These are phyloP conservation scores for Imleria badia DNA, from an alignment of 768 basidiomycete genomes.

Conservation along the genomic window DNA sequence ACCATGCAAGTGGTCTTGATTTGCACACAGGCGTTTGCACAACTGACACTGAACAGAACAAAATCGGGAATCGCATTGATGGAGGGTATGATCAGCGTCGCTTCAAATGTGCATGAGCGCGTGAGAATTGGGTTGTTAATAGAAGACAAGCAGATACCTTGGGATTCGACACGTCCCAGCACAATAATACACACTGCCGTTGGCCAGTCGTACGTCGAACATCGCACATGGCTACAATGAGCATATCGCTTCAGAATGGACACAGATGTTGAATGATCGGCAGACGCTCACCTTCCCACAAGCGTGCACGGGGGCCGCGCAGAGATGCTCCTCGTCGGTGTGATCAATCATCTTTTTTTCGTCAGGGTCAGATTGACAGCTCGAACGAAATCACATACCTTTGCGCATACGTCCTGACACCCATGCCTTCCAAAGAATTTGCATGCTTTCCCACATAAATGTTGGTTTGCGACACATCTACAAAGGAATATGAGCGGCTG, in stretches of 20 bases:
- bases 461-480: conserved; percentile 52
- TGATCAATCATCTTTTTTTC: conserved; percentile 45
- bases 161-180: conserved; percentile 41
- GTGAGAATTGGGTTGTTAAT: background rate
- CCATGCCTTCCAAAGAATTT: conserved; percentile 45
- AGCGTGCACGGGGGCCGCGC: conserved; percentile 51
- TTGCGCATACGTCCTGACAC: conserved; percentile 51
- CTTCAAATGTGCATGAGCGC: conserved; percentile 29
- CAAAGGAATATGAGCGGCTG: background rate
- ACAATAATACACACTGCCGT: conserved; percentile 41
- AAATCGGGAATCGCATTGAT: conserved; percentile 50
- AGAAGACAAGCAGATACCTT: conserved; percentile 30
- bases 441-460: conserved; percentile 58
- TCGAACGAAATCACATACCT: conserved; percentile 33
- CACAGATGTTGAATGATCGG: too few relatives aligned
- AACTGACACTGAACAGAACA: conserved; percentile 57
- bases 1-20: conserved; percentile 52
- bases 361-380: background rate
- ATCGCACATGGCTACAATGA: conserved; percentile 43
- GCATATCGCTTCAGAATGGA: background rate
- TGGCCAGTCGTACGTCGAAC: conserved; percentile 27
- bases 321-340: conserved; percentile 48
- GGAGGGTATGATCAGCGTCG: conserved; percentile 43
- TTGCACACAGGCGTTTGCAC: conserved; percentile 53
- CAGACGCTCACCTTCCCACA: conserved; percentile 49